Evolutionary conservation across 208 protist genomes (phyloP).

Genomic region (Leishmania amazonensis): DNA sequence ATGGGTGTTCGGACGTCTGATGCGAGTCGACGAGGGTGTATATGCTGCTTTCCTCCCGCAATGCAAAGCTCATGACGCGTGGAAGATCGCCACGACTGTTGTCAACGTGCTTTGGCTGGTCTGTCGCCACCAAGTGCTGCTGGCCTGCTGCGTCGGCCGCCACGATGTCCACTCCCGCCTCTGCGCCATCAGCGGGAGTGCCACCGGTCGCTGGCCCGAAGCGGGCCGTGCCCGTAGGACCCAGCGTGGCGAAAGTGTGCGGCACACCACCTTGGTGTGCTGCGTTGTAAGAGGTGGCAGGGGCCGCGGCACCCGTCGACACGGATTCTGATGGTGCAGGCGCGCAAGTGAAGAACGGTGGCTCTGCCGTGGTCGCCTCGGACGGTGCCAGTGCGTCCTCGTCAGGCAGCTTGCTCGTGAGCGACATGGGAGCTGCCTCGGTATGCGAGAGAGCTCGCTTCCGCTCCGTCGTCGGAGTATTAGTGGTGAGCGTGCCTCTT

Average conservation of each 20-base stretch:
- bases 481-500: background rate
- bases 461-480: slow-evolving; percentile 22
- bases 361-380: background rate
- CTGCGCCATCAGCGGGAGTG: background rate
- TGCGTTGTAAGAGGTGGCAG: background rate
- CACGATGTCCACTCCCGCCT: background rate
- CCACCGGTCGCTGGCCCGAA: background rate
- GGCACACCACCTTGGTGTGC: background rate
- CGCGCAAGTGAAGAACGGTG: background rate
- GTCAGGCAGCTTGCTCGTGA: background rate
- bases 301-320: background rate
- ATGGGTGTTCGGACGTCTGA: background rate
- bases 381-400: background rate
- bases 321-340: background rate
- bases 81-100: background rate
- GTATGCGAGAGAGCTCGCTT: slow-evolving; percentile 6
- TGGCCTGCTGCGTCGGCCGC: background rate
- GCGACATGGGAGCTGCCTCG: background rate
- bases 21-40: slow-evolving; percentile 26
- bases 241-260: background rate
- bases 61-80: slow-evolving; percentile 8
- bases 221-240: background rate
- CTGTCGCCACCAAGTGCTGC: background rate
- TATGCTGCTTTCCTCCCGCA: slow-evolving; percentile 15
- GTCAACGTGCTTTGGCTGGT: background rate